A percentile compares a stretch with the other conserved stretches of the same genome.
These are phyloP conservation scores for Eutrema japonicum DNA, from an alignment of 345 rosid genomes.

Conservation along the genomic window DNA sequence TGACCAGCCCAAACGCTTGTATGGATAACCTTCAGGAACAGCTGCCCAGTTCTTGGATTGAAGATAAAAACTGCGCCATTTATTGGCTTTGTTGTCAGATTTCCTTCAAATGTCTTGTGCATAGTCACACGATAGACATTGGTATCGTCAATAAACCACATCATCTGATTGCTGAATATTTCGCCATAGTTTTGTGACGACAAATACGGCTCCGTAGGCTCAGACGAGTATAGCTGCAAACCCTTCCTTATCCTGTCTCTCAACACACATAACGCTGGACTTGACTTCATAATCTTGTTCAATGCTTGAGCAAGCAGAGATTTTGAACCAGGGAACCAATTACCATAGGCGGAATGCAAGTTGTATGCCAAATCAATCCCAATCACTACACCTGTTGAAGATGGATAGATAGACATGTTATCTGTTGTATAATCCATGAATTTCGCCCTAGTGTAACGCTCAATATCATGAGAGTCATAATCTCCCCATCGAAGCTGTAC, in stretches of 20 bases:
- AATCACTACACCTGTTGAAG: slow-evolving; percentile 97
- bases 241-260: slow-evolving; percentile 91
- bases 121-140: slow-evolving; percentile 52
- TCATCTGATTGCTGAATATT: slow-evolving; percentile 87
- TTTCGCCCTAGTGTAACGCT: slow-evolving; percentile 88
- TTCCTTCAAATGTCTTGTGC: slow-evolving; percentile 90
- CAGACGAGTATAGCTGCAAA: slow-evolving; percentile 89
- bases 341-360: slow-evolving; percentile 91
- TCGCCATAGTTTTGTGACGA: slow-evolving; percentile 93
- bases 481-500: slow-evolving; percentile 96
- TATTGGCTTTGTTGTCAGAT: slow-evolving; percentile 84
- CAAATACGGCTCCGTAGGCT: slow-evolving; percentile 84
- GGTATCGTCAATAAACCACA: slow-evolving; percentile 86
- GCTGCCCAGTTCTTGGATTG: slow-evolving; percentile 90
- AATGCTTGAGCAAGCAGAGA: slow-evolving; percentile 88
- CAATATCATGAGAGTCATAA: slow-evolving; percentile 81
- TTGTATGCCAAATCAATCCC: slow-evolving; percentile 91
- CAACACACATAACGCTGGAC: slow-evolving; percentile 84
- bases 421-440: slow-evolving; percentile 96
- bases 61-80: slow-evolving; percentile 89
- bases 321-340: slow-evolving; percentile 91
- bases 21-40: slow-evolving; percentile 86
- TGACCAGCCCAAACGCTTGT: slow-evolving; percentile 95
- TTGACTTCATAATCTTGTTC: slow-evolving; percentile 98
- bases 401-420: slow-evolving; percentile 95